A percentile compares a stretch with the other conserved stretches of the same genome.
phyloP scores from a whole-genome alignment of 768 basidiomycete genomes.

The Stropharia rugosoannulata region DNA sequence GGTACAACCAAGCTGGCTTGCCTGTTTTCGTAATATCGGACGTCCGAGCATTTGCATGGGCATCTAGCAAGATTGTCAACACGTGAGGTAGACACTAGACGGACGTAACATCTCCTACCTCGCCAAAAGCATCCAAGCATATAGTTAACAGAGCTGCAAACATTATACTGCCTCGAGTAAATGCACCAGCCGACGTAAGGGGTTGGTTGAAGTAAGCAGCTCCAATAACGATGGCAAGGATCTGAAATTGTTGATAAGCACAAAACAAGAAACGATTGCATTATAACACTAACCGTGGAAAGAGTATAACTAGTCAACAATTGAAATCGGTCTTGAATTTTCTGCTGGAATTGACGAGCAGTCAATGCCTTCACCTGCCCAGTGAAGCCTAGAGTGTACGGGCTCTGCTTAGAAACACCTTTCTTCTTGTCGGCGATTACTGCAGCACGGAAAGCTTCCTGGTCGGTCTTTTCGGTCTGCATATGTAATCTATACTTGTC shows the following conservation, averaged over 20 bases:
- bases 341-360: constrained; percentile 70
- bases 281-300: constrained; percentile 45
- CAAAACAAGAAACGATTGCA: not conserved
- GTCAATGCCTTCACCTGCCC: constrained; percentile 74
- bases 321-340: constrained; percentile 77
- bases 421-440: constrained; percentile 77
- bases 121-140: constrained; percentile 71
- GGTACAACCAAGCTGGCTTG: not conserved
- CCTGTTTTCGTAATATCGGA: constrained; percentile 71
- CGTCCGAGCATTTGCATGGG: constrained; percentile 79
- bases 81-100: not conserved
- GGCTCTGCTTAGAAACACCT: constrained; percentile 74
- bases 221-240: constrained; percentile 66
- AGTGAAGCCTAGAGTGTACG: constrained; percentile 78
- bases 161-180: constrained; percentile 81
- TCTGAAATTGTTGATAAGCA: constrained; percentile 24
- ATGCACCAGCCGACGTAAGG: constrained; percentile 73
- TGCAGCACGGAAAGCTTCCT: constrained; percentile 75
- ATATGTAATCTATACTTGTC: constrained; percentile 53
- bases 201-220: constrained; percentile 75
- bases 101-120: constrained; percentile 37
- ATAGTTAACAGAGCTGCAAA: constrained; percentile 69
- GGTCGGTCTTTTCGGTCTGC: constrained; percentile 64
- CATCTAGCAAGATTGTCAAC: constrained; percentile 50
- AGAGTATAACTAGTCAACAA: constrained; percentile 68